Percentiles rank a stretch among this genome's conserved stretches.
phyloP scores from a whole-genome alignment of 2,329 filamentous ascomycete genomes.

The Stylonectria norvegica region DNA sequence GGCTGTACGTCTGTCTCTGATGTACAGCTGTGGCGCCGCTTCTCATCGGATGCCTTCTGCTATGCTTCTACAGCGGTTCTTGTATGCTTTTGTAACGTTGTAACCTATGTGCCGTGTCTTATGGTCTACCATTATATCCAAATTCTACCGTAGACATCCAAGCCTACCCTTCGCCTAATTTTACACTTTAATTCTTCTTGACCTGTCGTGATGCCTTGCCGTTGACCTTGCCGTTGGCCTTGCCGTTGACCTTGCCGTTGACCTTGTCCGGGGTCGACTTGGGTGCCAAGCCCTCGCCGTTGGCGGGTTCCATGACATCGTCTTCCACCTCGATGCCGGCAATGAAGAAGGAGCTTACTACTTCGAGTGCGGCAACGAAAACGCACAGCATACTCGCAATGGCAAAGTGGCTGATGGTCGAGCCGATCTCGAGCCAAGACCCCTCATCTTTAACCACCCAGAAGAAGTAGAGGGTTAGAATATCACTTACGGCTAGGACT shows the following conservation, averaged over 20 bases:
- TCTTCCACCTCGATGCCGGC: constrained; percentile 68
- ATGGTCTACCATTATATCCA: not conserved
- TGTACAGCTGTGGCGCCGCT: no score
- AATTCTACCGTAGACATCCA: not conserved
- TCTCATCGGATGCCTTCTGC: no score
- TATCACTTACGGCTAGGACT: constrained; percentile 86
- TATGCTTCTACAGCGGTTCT: no score
- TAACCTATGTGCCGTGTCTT: no score
- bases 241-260: not conserved
- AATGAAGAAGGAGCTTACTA: constrained; percentile 79
- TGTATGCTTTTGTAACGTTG: no score
- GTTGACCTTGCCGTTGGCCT: constrained; percentile 10
- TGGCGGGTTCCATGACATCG: constrained; percentile 2
- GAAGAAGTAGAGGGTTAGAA: constrained; percentile 94
- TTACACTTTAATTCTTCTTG: constrained; percentile 16
- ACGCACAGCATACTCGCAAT: constrained; percentile 88
- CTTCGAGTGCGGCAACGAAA: constrained; percentile 85
- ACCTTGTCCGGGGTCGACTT: not conserved
- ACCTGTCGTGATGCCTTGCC: constrained; percentile 16
- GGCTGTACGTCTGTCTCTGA: no score
- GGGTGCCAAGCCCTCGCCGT: not conserved
- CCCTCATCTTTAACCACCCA: constrained; percentile 97
- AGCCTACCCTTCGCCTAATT: not conserved
- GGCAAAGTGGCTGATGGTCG: constrained; percentile 90
- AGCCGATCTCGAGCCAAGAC: constrained; percentile 95